phyloP scores from a whole-genome alignment of 495 filamentous ascomycete species.

The Tuber borchii region DNA sequence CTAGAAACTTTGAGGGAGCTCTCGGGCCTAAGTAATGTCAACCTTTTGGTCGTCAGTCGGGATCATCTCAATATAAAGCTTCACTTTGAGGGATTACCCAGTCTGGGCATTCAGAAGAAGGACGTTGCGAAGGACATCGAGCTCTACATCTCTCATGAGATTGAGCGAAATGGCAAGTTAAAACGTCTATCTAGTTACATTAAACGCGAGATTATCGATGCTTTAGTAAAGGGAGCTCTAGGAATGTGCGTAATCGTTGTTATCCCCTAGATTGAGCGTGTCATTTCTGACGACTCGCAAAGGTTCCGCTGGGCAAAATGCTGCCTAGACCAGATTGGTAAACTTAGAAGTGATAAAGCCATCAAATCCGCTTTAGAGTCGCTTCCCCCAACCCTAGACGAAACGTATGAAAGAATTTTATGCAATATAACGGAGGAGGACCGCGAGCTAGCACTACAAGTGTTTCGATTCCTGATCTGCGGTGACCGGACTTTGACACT shows the following conservation, averaged over 20 bases:
- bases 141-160: conserved; percentile 7
- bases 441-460: conserved; percentile 3
- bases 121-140: conserved; percentile 13
- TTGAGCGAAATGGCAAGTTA: conserved; percentile 10
- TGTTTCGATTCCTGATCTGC: conserved; percentile 20
- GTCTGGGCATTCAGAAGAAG: conserved; percentile 2
- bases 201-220: conserved; percentile 6
- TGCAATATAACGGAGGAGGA: conserved; percentile 32
- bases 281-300: not conserved
- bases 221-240: conserved; percentile 5
- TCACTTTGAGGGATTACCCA: not conserved
- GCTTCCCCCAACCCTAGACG: conserved; percentile 42
- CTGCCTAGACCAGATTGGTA: conserved; percentile 22
- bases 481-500: conserved; percentile 13
- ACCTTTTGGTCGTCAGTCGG: conserved; percentile 11
- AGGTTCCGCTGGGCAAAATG: conserved; percentile 22
- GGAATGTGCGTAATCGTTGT: conserved; percentile 7
- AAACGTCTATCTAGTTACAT: not conserved
- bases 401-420: conserved; percentile 44
- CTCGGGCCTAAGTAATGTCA: not conserved
- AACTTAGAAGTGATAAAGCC: conserved; percentile 16
- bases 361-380: conserved; percentile 36
- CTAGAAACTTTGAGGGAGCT: conserved; percentile 1
- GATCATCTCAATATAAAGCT: conserved; percentile 17
- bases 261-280: not conserved